Base-by-base conservation (phyloP, 768 basidiomycete species). In the Phylloporus sp. region DNA sequence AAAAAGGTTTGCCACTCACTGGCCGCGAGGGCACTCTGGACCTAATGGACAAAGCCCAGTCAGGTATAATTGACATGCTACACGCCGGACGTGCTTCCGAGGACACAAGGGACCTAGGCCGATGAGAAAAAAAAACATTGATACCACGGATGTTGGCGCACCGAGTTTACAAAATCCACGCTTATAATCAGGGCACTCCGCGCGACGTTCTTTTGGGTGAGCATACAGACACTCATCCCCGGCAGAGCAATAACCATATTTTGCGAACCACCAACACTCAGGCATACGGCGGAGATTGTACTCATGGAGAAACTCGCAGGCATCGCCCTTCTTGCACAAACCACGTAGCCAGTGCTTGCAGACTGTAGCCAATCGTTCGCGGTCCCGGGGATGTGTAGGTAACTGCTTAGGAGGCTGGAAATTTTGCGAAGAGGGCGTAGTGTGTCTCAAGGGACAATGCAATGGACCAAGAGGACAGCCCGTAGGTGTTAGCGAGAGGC, bases 311-410 rank as follows among this genome's bases (percentile, higher is more conserved):
- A 98, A 99, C 73, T 98, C 97, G 73, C 97, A 99, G 23, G 88
- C 86, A 65, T 95, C 90, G 47, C 94, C 95, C 70, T 98, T 98
- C 74, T 98, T 98, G 73, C 97, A 98, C 16, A 99, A 78, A 13
- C 97, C 97, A 50, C 97, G 83, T 38, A 99, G 81, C 89, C 95
- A 98, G 73, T 98, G 97, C 72, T 98, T 98, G 75, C 97, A 99
- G 16, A 99, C 95, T 3, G 95, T 97, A 20, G 88, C 82, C 38
- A 92, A 76, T 38, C 89, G 80, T 59, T 91, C 90, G 57, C 89
- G 74, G 62, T 92, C 88, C 40, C 88, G 81, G 15, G 88, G 91
- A 62, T 95, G 90, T 1, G 80, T 82, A 2, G 94, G 91, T 3
- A 85, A 71, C 49, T 88, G 84, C 50, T 88, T 86, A 9, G 91